Evolutionary conservation across 2,329 filamentous ascomycete genomes (phyloP).

Genomic region (Trichophyton schoenleinii): DNA sequence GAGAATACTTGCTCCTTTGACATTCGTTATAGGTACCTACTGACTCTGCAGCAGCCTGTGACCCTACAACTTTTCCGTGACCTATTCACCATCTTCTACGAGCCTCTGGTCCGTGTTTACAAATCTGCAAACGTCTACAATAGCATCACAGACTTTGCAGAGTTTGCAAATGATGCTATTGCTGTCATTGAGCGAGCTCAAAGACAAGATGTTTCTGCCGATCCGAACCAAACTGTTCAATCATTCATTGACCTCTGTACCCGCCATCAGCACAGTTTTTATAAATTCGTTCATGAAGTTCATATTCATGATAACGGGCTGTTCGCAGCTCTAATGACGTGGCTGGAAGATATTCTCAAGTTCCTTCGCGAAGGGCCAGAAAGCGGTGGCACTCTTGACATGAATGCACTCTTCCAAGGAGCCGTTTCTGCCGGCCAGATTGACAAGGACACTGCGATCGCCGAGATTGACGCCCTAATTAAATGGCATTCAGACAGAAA

Average conservation of each 20-base stretch:
- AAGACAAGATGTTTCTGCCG: conserved; percentile 71
- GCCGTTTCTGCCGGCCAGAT: conserved; percentile 55
- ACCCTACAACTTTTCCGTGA: conserved; percentile 93
- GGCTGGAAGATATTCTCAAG: conserved; percentile 90
- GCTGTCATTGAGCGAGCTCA: conserved; percentile 58
- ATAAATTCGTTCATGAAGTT: conserved; percentile 97
- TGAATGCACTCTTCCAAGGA: conserved; percentile 84
- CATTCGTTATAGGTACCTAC: background rate
- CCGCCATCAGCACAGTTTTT: conserved; percentile 91
- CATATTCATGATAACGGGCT: conserved; percentile 93
- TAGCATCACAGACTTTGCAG: conserved; percentile 90
- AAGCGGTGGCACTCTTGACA: conserved; percentile 68
- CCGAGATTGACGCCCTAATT: conserved; percentile 75
- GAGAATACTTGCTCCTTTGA: background rate
- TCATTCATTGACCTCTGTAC: conserved; percentile 94
- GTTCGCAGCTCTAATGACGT: conserved; percentile 91
- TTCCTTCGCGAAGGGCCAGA: conserved; percentile 79
- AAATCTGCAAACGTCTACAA: conserved; percentile 98
- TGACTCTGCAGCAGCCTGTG: conserved; percentile 45
- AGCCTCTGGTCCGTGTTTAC: conserved; percentile 91
- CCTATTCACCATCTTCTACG: conserved; percentile 97
- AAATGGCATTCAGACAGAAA: conserved; percentile 91
- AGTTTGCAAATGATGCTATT: conserved; percentile 88
- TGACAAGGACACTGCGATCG: conserved; percentile 58
- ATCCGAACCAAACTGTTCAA: conserved; percentile 96